A percentile compares a stretch with the other conserved stretches of the same genome.
These are phyloP conservation scores for Solanum boliviense DNA, from an alignment of 257 asterid species.

Conservation along the genomic window DNA sequence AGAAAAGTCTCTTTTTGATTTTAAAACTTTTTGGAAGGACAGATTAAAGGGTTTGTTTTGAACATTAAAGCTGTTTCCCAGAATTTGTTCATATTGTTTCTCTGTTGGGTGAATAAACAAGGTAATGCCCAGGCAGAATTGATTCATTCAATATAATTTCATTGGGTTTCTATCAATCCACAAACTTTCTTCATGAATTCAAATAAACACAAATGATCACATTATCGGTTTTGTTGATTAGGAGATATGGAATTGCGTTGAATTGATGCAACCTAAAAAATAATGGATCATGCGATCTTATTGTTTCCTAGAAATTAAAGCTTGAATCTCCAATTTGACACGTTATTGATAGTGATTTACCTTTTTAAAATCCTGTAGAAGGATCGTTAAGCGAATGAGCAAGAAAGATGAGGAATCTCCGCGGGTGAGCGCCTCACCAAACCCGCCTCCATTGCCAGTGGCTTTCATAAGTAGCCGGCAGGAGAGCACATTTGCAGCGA, in stretches of 20 bases:
- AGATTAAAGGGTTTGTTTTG: not conserved
- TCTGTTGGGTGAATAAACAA: not conserved
- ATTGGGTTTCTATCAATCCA: not conserved
- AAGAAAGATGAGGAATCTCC: slow-evolving; percentile 9
- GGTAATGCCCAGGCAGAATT: not conserved
- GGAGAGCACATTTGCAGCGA: slow-evolving; percentile 4
- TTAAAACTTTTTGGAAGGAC: not conserved
- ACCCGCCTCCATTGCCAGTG: slow-evolving; percentile 55
- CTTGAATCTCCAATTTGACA: not conserved
- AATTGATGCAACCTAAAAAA: not conserved
- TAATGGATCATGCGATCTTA: not conserved
- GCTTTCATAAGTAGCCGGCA: slow-evolving; percentile 4
- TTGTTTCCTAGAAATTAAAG: not conserved
- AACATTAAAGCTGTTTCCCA: not conserved
- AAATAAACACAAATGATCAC: not conserved
- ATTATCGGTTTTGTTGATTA: not conserved
- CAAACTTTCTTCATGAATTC: not conserved
- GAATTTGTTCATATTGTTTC: not conserved
- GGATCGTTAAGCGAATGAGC: slow-evolving; percentile 9
- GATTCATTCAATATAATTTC: not conserved
- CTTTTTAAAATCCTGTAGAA: not conserved
- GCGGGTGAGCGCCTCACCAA: slow-evolving; percentile 21
- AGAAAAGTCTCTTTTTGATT: not conserved
- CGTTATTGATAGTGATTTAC: not conserved
- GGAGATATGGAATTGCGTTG: not conserved